Evolutionary conservation across 1,139 yeast species (phyloP).

Genomic region (Kodamaea anthophila): DNA sequence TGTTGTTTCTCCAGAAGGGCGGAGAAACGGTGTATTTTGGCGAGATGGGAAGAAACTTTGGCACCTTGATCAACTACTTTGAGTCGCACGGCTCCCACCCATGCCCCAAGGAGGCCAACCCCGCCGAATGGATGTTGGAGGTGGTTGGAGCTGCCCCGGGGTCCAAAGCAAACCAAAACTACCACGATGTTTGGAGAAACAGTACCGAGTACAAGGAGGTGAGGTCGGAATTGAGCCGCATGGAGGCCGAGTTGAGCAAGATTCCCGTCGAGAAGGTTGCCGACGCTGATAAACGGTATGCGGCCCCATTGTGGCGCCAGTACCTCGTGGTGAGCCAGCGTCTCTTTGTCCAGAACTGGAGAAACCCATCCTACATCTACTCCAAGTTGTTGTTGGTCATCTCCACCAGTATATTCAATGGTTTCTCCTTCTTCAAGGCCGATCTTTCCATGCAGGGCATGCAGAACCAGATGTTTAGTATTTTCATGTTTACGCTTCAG

Average conservation of each 20-base stretch:
- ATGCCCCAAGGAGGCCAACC: conserved; percentile 59
- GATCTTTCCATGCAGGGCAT: conserved; percentile 52
- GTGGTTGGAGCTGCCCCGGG: conserved; percentile 83
- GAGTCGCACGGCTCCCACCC: conserved; percentile 61
- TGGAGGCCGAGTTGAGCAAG: conserved; percentile 43
- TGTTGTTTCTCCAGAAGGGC: conserved; percentile 65
- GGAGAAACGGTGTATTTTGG: conserved; percentile 81
- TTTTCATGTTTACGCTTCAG: conserved; percentile 50
- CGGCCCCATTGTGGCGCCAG: conserved; percentile 44
- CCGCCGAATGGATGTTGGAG: conserved; percentile 81
- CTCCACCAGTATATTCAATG: conserved; percentile 55
- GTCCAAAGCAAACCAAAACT: conserved; percentile 57
- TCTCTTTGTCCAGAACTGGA: conserved; percentile 62
- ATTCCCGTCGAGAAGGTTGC: conserved; percentile 26
- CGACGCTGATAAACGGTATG: conserved; percentile 34
- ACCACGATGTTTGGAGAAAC: conserved; percentile 58
- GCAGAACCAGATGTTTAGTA: conserved; percentile 52
- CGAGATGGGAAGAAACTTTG: conserved; percentile 63
- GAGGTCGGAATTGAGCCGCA: conserved; percentile 32
- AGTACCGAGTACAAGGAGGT: conserved; percentile 49
- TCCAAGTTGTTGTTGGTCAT: conserved; percentile 53
- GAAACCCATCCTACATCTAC: conserved; percentile 70
- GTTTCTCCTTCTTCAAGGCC: conserved; percentile 70
- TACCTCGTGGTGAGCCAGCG: conserved; percentile 46
- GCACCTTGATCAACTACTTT: conserved; percentile 57